Percentiles rank a stretch among this genome's conserved stretches.
Conservation (phyloP, 1,284 basidiomycete genomes). For the Tilletia walkeri region DNA sequence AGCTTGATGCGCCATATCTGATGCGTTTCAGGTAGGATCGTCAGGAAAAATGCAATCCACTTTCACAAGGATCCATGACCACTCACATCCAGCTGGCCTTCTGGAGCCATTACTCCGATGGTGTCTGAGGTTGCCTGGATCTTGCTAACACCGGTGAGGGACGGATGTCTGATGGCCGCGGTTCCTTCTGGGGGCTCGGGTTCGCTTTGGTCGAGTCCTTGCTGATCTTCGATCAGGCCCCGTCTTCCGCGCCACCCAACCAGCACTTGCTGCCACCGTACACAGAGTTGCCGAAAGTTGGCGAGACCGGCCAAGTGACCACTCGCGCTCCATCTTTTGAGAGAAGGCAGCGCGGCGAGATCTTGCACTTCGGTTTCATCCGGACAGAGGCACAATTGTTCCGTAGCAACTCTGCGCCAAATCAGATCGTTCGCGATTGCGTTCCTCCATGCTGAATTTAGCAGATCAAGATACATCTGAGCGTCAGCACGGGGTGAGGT, state of each 20-base stretch:
- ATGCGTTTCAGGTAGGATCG: too few species aligned
- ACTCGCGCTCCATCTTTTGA: slow-evolving; percentile 2
- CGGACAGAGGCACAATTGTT: background rate
- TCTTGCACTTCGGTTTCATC: background rate
- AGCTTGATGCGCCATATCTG: slow-evolving; percentile 14
- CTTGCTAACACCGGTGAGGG: too few species aligned
- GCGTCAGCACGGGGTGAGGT: too few species aligned
- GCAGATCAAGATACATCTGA: too few species aligned
- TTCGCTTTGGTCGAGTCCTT: too few species aligned
- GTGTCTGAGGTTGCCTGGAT: background rate
- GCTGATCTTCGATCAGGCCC: background rate
- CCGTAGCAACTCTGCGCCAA: background rate
- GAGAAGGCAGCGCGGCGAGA: background rate
- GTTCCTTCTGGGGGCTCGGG: too few species aligned
- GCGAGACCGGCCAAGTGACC: background rate
- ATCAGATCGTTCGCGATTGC: background rate
- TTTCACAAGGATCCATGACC: background rate
- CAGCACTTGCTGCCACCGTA: background rate
- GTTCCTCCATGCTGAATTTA: background rate
- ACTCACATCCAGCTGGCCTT: background rate
- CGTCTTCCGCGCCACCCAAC: background rate
- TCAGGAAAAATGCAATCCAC: too few species aligned
- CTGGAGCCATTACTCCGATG: background rate
- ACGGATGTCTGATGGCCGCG: too few species aligned
- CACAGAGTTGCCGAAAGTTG: slow-evolving; percentile 5